Evolutionary conservation across 2,329 filamentous ascomycete genomes (phyloP), one percentile per base, ranked within the genome.

Genomic region (Exophiala bonariae): DNA sequence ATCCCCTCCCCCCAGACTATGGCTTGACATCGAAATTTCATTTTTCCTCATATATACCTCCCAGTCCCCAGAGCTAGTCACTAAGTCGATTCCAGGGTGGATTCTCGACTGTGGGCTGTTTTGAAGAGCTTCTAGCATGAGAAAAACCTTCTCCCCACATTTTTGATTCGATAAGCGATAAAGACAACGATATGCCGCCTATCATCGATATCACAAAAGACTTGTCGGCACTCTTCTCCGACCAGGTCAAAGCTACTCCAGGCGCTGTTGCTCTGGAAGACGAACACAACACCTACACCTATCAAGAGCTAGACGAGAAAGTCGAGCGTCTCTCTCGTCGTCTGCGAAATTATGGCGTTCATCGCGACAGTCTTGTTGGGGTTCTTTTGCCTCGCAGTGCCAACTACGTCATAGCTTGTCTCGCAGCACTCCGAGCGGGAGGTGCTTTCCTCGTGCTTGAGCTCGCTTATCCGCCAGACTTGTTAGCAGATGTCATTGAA

Each of bases 401-500:
- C 39, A 79, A 89, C 67, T 89, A 91, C 67, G 85, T 92, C 51
- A 83, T 91, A 65, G 83, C 86, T 13, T 89, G 85, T 61, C 73
- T 92, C 42, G 87, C 87, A 19, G 82, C 85, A n/a, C 77, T 91
- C 31, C 81, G 85, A 49, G 87, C 87, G 2, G 87, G 87, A 41
- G 87, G 87, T 44, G 87, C 87, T 2, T 92, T 90, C 62, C 74
- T 92, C 4, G 87, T 91, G 2, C 79, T 92, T 3, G 87, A 92
- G 67, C 74, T 89, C 39, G 87, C 87, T 3, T 91, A 91, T 55
- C 87, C 87, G 11, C 80, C 85, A 0, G 83, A 82, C 46, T 73
- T 91, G 39, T 72, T 92, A 52, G 79, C 85, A 41, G 86, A 90
- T 66, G 87, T 91, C 41, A 78, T 91, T 41, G 83, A 87, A 22